Base-by-base conservation (phyloP, 2,329 filamentous ascomycete species). In the Beauveria medogensis region DNA sequence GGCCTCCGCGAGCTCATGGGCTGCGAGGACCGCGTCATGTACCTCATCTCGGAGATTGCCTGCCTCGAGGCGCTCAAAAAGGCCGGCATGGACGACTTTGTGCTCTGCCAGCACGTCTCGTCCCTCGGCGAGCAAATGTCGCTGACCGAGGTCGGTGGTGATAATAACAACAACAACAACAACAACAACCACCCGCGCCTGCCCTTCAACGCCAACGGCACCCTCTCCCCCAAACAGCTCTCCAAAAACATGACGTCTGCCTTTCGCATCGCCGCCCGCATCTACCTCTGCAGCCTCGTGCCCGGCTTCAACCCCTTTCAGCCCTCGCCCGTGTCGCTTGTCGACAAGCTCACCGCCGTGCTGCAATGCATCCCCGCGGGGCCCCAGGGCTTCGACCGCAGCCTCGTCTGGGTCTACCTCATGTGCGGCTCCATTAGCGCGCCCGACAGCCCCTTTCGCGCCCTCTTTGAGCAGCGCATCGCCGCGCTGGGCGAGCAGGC, bases 11-110 rank as follows among this genome's bases (percentile, higher is more conserved):
- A 96, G 77, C 83, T 97, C 56, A 97, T 97, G 92, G 94, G 94
- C 67, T 97, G 94, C 74, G 93, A 97, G 65, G 94, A 99, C 75
- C 86, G 87, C 24, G 89, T 97, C 75, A 97, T 99, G 92, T 97
- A 96, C 74, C 81, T 97, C 68, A 96, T 99, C 72, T 96, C 92
- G 2, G 94, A 99, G 77, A 96, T 97, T 68, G 91, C 93, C 59
- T 97, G 94, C 74, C 85, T 99, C 58, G 94, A 97, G 73, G 89
- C 90, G 3, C 84, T 97, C 65, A 95, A 94, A 80, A 78, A 80
- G 44, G 85, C 89, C 63, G 90, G 89, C 67, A 91, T 94, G 78
- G 90, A 96, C 67, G 88, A 94, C 69, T 87, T 94, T 65, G 85
- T 86, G 55, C 85, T 97, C 50, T 97, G 92, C 82, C 84, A 89